Percentiles rank a stretch among this genome's conserved stretches.
Conservation (phyloP, 78 protist species). For the Corallochytrium limacisporum region DNA sequence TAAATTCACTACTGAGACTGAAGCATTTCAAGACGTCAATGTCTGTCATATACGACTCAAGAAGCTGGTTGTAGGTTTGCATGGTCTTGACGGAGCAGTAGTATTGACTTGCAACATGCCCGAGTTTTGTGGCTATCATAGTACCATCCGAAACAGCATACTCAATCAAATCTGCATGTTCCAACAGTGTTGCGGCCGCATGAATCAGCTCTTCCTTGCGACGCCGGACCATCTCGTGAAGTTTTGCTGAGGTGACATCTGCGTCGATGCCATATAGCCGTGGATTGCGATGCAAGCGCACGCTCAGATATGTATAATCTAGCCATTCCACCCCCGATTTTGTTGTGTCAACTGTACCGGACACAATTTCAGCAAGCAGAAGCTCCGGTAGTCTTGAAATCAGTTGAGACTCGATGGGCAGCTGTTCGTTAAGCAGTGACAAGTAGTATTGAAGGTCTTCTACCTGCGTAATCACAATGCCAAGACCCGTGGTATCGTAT, state of each 20-base stretch:
- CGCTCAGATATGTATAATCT: conserved; percentile 86
- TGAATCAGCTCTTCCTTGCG: conserved; percentile 72
- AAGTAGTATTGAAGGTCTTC: conserved; percentile 85
- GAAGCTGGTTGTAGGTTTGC: conserved; percentile 58
- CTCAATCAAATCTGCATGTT: conserved; percentile 53
- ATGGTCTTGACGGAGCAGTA: conserved; percentile 72
- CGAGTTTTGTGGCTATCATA: no score
- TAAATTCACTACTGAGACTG: conserved; percentile 75
- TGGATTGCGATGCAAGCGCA: conserved; percentile 91
- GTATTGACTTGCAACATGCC: conserved; percentile 76
- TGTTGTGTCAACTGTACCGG: conserved; percentile 42
- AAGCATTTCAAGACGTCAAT: conserved; percentile 83
- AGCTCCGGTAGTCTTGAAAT: conserved; percentile 69
- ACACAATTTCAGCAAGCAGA: conserved; percentile 92
- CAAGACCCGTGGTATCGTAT: conserved; percentile 81
- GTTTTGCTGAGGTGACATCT: conserved; percentile 40
- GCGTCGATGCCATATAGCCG: conserved; percentile 61
- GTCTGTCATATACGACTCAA: conserved; percentile 71
- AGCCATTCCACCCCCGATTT: conserved; percentile 92
- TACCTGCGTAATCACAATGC: conserved; percentile 81
- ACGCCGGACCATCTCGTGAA: conserved; percentile 15
- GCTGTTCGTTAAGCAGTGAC: conserved; percentile 85
- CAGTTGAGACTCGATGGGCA: conserved; percentile 95
- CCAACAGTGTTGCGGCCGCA: conserved; percentile 81
- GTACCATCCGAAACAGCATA: no score